These are phyloP conservation scores for Ganoderma leucocontextum DNA, from an alignment of 1,284 basidiomycete species.

Conservation along the genomic window DNA sequence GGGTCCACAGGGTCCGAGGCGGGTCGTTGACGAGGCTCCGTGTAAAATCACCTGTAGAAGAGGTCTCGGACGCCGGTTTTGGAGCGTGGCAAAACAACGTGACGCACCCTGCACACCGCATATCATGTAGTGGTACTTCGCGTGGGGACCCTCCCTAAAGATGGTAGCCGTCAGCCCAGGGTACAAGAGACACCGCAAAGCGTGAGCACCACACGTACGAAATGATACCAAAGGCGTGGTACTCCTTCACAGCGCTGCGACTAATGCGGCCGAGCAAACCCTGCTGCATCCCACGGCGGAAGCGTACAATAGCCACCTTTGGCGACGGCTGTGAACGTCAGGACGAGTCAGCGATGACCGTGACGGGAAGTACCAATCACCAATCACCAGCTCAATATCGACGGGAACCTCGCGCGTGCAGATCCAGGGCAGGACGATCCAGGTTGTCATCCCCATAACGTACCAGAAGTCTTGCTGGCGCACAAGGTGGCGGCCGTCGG, in stretches of 20 bases:
- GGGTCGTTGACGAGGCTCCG: conserved; percentile 72
- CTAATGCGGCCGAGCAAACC: conserved; percentile 65
- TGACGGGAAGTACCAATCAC: conserved; percentile 1
- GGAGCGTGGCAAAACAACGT: conserved; percentile 7
- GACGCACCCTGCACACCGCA: conserved; percentile 74
- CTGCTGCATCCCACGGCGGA: conserved; percentile 71
- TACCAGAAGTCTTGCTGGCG: conserved; percentile 82
- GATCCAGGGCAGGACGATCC: conserved; percentile 81
- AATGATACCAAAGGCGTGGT: conserved; percentile 69
- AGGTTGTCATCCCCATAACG: conserved; percentile 72
- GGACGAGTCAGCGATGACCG: conserved; percentile 12
- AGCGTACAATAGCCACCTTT: conserved; percentile 66
- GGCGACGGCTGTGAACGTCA: conserved; percentile 56
- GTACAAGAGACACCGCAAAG: conserved; percentile 13
- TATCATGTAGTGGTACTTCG: conserved; percentile 80
- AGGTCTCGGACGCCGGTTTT: conserved; percentile 16
- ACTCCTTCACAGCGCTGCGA: conserved; percentile 64
- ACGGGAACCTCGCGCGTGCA: conserved; percentile 77
- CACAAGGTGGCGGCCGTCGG: conserved; percentile 60
- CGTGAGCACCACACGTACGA: conserved; percentile 48
- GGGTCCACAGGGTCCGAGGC: conserved; percentile 74
- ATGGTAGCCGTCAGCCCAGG: conserved; percentile 24
- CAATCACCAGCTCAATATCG: conserved; percentile 75
- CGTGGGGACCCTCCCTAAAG: conserved; percentile 67
- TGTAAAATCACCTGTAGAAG: conserved; percentile 69